Base-by-base conservation (phyloP, 495 filamentous ascomycete species). In the Xeromyces bisporus region DNA sequence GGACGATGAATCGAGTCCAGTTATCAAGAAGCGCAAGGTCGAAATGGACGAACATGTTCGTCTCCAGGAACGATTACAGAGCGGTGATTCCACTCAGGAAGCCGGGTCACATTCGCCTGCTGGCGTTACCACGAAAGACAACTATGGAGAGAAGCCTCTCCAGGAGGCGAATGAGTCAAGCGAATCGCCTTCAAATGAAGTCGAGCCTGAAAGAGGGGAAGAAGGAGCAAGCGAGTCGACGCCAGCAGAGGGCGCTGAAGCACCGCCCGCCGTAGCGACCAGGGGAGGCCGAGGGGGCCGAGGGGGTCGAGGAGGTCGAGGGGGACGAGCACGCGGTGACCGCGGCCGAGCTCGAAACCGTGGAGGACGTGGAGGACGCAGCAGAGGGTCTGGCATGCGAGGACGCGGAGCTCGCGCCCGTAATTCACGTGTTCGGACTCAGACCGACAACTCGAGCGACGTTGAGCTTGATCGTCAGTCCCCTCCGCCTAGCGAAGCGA, bases 291-390 rank as follows among this genome's bases (percentile, higher is more conserved):
- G 37, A 10, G 34, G 46, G 6, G 51, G 56, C 26, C 36, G 53
- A 37, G 47, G 48, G 13, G 23, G 40, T 16, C 34, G 37, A 10
- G 34, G 46, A 7, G 51, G 56, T 26, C 36, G 53, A 37, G 47
- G 48, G 7, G 51, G 55, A 27, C 35, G 53, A 36, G 46, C 48
- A 23, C 56, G 61, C 27, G 55, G 54, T 17, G 49, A 52, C 21
- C 40, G 50, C 15, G 36, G 32, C 14, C 43, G 47, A 3, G 55
- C 52, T 16, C 46, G 55, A 12, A 53, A 48, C 10, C 52, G 56
- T 17, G 50, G 57, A n/a, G 44, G 48, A 20, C 48, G 20, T 21
- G 20, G 5, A 21, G 20, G 5, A 9, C n/a, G 52, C 9, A 44
- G 48, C 20, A 49, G 50, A 25, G 53, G 47, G 11, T 50, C 48